Conservation (phyloP, 371 early-diverging fungal genomes). For the Chytridium lagenaria region DNA sequence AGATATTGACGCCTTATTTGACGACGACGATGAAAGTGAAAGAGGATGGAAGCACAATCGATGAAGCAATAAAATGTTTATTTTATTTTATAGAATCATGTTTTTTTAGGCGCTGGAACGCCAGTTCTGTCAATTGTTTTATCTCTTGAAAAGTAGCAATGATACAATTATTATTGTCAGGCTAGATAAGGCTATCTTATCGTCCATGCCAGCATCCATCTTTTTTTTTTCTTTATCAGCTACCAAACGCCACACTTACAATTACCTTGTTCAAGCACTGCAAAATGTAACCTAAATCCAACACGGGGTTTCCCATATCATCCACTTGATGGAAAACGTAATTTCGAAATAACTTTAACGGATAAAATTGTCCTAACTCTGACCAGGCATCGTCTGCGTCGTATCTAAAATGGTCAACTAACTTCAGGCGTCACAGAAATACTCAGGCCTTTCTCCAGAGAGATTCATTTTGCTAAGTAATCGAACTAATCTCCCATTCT, state of each 20-base stretch:
- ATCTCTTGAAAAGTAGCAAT: conserved; percentile 91
- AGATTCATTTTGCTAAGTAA: conserved; percentile 87
- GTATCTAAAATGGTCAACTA: background rate
- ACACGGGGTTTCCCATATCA: conserved; percentile 81
- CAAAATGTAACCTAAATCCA: conserved; percentile 91
- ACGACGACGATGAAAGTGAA: conserved; percentile 42
- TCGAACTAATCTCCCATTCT: conserved; percentile 88
- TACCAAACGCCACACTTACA: no score
- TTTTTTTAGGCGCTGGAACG: conserved; percentile 54
- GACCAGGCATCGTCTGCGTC: conserved; percentile 67
- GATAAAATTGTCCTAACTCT: conserved; percentile 94
- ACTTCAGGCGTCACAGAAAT: conserved; percentile 35
- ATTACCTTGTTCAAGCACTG: conserved; percentile 93
- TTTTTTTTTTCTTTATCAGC: conserved; percentile 45
- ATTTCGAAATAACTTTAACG: conserved; percentile 93
- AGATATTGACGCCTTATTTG: conserved; percentile 25
- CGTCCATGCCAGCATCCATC: conserved; percentile 93
- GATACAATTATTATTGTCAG: conserved; percentile 91
- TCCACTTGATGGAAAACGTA: conserved; percentile 96
- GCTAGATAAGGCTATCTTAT: conserved; percentile 88
- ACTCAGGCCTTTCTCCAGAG: conserved; percentile 94
- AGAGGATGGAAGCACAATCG: conserved; percentile 37
- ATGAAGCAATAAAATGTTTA: background rate
- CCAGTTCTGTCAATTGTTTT: conserved; percentile 80
- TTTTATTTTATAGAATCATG: background rate